Base-by-base conservation (phyloP, 257 asterid genomes). In the Echites panduratus region DNA sequence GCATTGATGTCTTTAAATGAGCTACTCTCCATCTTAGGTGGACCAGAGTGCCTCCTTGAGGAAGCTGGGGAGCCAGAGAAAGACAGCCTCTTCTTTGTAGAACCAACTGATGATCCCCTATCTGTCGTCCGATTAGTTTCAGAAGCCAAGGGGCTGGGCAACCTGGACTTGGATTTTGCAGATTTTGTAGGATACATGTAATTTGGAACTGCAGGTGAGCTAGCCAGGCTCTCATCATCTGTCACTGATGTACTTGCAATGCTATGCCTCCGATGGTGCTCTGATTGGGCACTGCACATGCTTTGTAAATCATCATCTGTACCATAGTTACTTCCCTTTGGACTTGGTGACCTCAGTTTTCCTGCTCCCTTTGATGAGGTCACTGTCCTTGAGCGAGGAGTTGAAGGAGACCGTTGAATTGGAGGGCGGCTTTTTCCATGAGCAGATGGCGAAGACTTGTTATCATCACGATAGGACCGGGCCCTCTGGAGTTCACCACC, bases 141-240 rank as follows among this genome's bases (percentile, higher is more conserved):
- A 29, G 24, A 43, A 65, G 85, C 79, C 53, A 77, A 65, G 7
- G 95, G 91, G 78, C 90, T 87, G 1, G 86, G 80, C 79, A 80
- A 29, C 71, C 89, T 72, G 6, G 89, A 80, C 76, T 78, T 87
- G 49, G 97, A 90, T 77, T 88, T 78, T 13, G 94, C 84, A 9
- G 98, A 92, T 70, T 74, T 81, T 2, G 96, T 90, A 43, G 87
- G 71, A 6, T 80, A 82, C 97, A 90, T 88, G 86, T 90, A 92
- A 70, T 96, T 73, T 5, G 91, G 96, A 52, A 84, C 73, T 4
- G 87, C 72, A 40, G 89, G 80, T 2, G 92, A 87, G 82, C 96
- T 87, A 13, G 82, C 82, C 2, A 87, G 82, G 79, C 97, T 94
- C 75, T 89, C 97, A 45, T 91, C 97, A 32, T 94, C 97, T 80